Base-by-base conservation (phyloP, 495 filamentous ascomycete genomes). In the Penicillium steckii region DNA sequence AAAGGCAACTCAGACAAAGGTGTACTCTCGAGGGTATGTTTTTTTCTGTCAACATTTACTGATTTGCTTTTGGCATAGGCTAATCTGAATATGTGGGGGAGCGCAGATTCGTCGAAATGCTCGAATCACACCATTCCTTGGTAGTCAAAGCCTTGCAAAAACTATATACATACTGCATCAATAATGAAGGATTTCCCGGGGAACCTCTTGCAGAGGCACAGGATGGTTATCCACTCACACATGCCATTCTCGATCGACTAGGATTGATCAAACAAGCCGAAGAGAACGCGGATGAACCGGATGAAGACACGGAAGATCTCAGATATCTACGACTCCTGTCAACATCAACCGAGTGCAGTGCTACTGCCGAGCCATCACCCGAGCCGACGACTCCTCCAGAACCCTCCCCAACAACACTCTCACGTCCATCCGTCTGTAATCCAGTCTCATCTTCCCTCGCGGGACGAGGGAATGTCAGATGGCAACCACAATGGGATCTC, bases 261-360 rank as follows among this genome's bases (percentile, higher is more conserved):
- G 74, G 74, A 1, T 55, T 77, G 23, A 77, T 77, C 51, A 76
- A 76, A 46, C 74, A 77, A 55, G 74, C 74, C n/a, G 74, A 77
- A 51, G 72, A 76, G 22, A 71, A 62, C 23, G 48, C 65, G 1
- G 68, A 76, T 17, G 67, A 73, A 15, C 64, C 61, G 22, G 68
- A 68, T 9, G 70, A 74, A 40, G 71, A 74, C 33, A 54, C 67
- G 0, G 71, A 73, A 29, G 70, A 76, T 41, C 58, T 73, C 13
- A 61, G 67, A 22, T 73, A 72, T 49, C 56, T 73, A 25, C 68
- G 73, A 7, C 49, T 68, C 7, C 54, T 74, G 23, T 70, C 73
- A 10, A 73, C 65, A 3, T 70, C 73, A 4, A 73, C 69, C 9
- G 73, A 74, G 37, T 71, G 64, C 51, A 73, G 70, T 41, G 67